phyloP scores from a whole-genome alignment of 1,284 basidiomycete genomes.

The Fomitopsis schrenkii region DNA sequence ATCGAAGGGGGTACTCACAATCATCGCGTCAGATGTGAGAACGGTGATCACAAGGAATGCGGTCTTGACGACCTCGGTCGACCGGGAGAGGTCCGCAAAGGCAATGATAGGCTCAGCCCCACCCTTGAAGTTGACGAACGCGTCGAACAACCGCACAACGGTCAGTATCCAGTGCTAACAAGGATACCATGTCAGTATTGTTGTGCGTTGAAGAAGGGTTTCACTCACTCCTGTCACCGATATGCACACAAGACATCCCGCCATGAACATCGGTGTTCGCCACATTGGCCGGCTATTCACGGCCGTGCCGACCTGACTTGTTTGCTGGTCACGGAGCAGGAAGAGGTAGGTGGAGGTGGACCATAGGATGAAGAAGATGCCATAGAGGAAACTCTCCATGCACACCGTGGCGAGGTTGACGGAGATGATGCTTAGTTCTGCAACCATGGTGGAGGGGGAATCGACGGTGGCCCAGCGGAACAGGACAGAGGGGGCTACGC shows the following conservation, averaged over 20 bases:
- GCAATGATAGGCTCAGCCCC: slow-evolving; percentile 5
- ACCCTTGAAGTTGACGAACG: slow-evolving; percentile 4
- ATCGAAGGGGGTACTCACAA: not conserved
- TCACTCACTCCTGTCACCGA: slow-evolving; percentile 1
- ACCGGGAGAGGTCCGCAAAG: slow-evolving; percentile 1
- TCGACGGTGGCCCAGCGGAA: slow-evolving; percentile 3
- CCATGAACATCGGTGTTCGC: slow-evolving; percentile 6
- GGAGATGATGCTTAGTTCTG: not conserved
- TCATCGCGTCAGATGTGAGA: slow-evolving; percentile 3
- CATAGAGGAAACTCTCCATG: slow-evolving; percentile 6
- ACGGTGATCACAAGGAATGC: slow-evolving; percentile 2
- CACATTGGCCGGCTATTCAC: not conserved
- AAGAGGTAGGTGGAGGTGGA: slow-evolving; percentile 3
- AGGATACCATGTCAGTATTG: not conserved
- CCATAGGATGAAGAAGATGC: slow-evolving; percentile 2
- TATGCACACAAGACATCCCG: not conserved
- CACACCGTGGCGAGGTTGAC: slow-evolving; percentile 5
- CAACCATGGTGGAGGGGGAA: not conserved
- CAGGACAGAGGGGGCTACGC: not conserved
- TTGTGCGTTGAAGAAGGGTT: no score
- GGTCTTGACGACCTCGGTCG: slow-evolving; percentile 5
- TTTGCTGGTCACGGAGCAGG: not conserved
- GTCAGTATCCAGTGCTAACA: slow-evolving; percentile 6
- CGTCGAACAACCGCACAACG: slow-evolving; percentile 2
- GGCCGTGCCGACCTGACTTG: not conserved